A percentile compares a stretch with the other conserved stretches of the same genome.
Conservation (phyloP, 73 alveolate species). For the Blepharisma stoltei region DNA sequence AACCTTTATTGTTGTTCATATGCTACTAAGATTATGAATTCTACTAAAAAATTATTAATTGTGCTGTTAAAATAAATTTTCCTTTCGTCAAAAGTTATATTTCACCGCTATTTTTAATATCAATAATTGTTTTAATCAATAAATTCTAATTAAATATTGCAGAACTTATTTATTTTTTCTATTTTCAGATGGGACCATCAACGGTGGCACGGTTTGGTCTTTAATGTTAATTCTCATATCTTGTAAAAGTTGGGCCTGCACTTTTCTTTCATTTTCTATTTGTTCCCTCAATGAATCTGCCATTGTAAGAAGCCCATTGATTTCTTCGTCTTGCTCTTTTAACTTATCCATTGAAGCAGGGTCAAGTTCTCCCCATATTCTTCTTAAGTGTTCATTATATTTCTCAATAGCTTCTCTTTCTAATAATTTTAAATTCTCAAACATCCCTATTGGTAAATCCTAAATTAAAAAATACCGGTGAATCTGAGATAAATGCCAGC, state of each 20-base stretch:
- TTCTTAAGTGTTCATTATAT: conserved; percentile 18
- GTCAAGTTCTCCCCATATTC: conserved; percentile 32
- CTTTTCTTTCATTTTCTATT: conserved; percentile 13
- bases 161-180: not conserved
- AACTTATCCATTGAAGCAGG: conserved; percentile 22
- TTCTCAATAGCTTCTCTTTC: conserved; percentile 23
- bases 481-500: conserved; percentile 9
- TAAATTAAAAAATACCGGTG: not conserved
- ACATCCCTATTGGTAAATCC: not conserved
- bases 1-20: no score
- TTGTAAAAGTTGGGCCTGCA: conserved; percentile 6
- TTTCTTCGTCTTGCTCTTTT: conserved; percentile 27
- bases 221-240: conserved; percentile 23
- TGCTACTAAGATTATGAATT: no score
- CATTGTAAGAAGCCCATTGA: conserved; percentile 2
- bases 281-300: not conserved
- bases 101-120: no score
- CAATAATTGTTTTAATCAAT: no score
- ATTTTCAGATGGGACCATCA: not conserved
- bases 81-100: no score
- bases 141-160: no score
- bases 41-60: no score
- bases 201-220: conserved; percentile 21
- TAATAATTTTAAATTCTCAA: not conserved
- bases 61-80: no score